phyloP scores from a whole-genome alignment of 2,329 filamentous ascomycete species.

The Colletotrichum chlorophyti region DNA sequence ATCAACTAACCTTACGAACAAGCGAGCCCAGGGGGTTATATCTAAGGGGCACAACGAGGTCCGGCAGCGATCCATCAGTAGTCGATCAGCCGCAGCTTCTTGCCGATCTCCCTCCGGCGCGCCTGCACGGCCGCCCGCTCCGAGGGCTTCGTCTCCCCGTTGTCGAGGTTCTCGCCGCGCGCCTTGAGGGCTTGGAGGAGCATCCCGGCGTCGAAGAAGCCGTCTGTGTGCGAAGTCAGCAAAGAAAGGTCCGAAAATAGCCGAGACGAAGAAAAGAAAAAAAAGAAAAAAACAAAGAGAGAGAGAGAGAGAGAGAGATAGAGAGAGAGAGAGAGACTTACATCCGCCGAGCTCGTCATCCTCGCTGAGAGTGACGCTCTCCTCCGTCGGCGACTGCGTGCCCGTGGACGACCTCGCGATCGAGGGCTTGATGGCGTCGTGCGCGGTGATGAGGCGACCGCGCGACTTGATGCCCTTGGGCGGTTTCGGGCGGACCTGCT shows the following conservation, averaged over 20 bases:
- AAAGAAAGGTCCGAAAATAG: slow-evolving; percentile 23
- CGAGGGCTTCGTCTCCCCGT: slow-evolving; percentile 58
- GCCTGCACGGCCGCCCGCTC: slow-evolving; percentile 66
- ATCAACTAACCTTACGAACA: too few species aligned
- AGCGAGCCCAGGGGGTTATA: too few species aligned
- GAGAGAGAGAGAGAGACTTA: slow-evolving; percentile 65
- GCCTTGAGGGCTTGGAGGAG: slow-evolving; percentile 86
- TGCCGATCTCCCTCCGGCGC: slow-evolving; percentile 72
- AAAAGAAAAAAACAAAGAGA: slow-evolving; percentile 27
- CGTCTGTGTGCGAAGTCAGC: slow-evolving; percentile 66
- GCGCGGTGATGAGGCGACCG: slow-evolving; percentile 73
- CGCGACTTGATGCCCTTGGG: slow-evolving; percentile 69
- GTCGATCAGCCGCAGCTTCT: slow-evolving; percentile 74
- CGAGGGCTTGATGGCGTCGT: slow-evolving; percentile 51
- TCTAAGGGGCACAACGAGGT: too few species aligned
- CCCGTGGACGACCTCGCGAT: slow-evolving; percentile 49
- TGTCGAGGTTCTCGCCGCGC: slow-evolving; percentile 61
- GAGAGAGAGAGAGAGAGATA: slow-evolving; percentile 18
- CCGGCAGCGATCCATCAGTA: slow-evolving; percentile 61
- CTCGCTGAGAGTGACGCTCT: slow-evolving; percentile 77
- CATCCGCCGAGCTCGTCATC: slow-evolving; percentile 92
- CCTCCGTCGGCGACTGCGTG: slow-evolving; percentile 68
- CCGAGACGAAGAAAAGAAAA: slow-evolving; percentile 1
- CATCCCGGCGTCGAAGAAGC: slow-evolving; percentile 98
- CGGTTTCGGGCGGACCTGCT: slow-evolving; percentile 40